Conservation (phyloP, 208 protist genomes). For the Tetramitus jugosus region DNA sequence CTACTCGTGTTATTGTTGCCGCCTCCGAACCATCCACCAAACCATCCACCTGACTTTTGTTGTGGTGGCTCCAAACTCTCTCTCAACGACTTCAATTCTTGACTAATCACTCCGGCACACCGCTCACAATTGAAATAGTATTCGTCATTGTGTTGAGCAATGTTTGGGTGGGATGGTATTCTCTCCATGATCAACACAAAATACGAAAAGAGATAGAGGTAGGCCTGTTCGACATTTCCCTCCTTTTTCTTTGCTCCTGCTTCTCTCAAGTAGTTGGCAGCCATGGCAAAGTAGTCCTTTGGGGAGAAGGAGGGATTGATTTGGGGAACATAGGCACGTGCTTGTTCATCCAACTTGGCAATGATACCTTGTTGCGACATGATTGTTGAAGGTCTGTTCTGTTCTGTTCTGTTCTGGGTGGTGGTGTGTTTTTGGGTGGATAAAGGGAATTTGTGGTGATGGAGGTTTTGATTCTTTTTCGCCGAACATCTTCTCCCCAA, state of each 20-base stretch:
- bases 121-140: not conserved
- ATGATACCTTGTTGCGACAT: no score
- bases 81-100: no score
- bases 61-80: not conserved
- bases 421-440: no score
- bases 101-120: no score
- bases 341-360: not conserved
- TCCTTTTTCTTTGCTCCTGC: not conserved
- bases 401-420: no score
- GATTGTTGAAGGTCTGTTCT: no score
- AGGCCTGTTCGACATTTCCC: not conserved
- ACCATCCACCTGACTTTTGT: not conserved
- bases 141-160: not conserved
- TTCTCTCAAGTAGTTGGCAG: not conserved
- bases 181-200: not conserved
- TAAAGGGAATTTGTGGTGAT: no score
- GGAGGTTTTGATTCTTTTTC: no score
- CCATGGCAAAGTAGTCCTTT: not conserved
- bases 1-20: no score
- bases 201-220: not conserved
- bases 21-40: not conserved
- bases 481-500: no score
- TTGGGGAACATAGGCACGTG: not conserved
- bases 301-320: not conserved
- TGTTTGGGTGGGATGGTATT: not conserved